Evolutionary conservation across 345 rosid genomes (phyloP), one percentile per base, ranked within the genome.

Genomic region (Trapa bicornis): DNA sequence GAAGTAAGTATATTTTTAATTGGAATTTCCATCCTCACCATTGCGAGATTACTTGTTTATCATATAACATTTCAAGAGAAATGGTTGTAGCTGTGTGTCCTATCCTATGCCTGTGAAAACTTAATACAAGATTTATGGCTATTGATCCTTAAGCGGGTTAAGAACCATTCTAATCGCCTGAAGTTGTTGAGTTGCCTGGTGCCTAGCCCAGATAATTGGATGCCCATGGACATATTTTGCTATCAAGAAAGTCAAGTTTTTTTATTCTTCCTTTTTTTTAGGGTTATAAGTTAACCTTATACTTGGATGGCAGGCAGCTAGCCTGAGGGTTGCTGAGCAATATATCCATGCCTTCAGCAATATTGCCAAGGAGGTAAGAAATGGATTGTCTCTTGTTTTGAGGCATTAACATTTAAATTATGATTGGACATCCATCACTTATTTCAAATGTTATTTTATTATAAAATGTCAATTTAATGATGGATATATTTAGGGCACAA

Each of bases 321-420:
- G 95, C 75, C 75, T 88, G 79, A 94, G 81, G 78, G 69, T 89
- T 70, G 96, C 97, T 13, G 96, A 89, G 72, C 95, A 87, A 67
- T 94, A 94, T 69, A 70, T 91, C 70, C 79, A 81, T 2, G 96
- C 99, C 48, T 94, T 94, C 43, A 76, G 97, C 61, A 84, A 94
- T 52, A 87, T 94, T 72, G 99, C 97, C 67, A 89, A 94, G 77
- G 78, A 89, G 93, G 97, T 91, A 79, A 81, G 53, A 16, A 15
- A 67, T 37, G 33, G 12, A 60, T 47, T 33, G 32, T 39, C 32
- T 16, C 5, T 17, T 14, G 35, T 37, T 47, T 11, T 47, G 33
- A 35, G 12, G 8, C 50, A 38, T 58, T 42, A 43, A 17, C 39
- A 11, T 39, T 64, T 17, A 35, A 35, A 61, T 32, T 9, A 12